A percentile compares a stretch with the other conserved stretches of the same genome.
Conservation (phyloP, 371 early-diverging fungal species). For the Mucor sp. region DNA sequence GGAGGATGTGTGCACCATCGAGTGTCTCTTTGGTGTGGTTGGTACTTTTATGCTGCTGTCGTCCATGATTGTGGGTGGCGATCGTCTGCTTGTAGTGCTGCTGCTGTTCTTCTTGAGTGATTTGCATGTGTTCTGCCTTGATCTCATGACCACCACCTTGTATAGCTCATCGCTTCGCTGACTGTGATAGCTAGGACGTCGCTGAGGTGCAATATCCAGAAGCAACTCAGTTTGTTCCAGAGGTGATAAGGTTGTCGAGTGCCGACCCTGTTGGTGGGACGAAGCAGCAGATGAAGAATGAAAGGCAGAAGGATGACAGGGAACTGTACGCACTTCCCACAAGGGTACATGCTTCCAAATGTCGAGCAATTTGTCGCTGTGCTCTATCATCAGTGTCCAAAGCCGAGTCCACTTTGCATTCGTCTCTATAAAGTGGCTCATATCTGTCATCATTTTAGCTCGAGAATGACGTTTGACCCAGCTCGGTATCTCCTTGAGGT, state of each 20-base stretch:
- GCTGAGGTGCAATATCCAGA: constrained; percentile 17
- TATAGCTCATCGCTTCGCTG: constrained; percentile 9
- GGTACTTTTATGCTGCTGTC: not conserved
- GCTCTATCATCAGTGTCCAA: constrained; percentile 23
- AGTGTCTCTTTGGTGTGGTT: not conserved
- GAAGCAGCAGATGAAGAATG: not conserved
- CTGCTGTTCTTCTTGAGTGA: not conserved
- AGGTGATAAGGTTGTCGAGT: constrained; percentile 12
- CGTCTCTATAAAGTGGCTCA: constrained; percentile 18
- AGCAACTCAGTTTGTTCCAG: constrained; percentile 14
- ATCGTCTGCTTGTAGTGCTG: not conserved
- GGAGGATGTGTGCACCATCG: not conserved
- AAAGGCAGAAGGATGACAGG: constrained; percentile 15
- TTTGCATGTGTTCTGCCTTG: constrained; percentile 10
- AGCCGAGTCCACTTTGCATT: constrained; percentile 33
- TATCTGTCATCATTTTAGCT: constrained; percentile 17
- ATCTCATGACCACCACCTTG: constrained; percentile 12
- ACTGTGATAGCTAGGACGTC: constrained; percentile 6
- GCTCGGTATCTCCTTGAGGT: constrained; percentile 27
- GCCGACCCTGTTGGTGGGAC: constrained; percentile 18
- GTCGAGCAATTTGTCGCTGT: constrained; percentile 14
- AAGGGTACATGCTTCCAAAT: constrained; percentile 14
- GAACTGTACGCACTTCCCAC: constrained; percentile 15
- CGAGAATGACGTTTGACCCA: constrained; percentile 17
- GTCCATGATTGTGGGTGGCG: not conserved